Evolutionary conservation across 2,329 filamentous ascomycete genomes (phyloP).

Genomic region (Diaporthe vaccinii): DNA sequence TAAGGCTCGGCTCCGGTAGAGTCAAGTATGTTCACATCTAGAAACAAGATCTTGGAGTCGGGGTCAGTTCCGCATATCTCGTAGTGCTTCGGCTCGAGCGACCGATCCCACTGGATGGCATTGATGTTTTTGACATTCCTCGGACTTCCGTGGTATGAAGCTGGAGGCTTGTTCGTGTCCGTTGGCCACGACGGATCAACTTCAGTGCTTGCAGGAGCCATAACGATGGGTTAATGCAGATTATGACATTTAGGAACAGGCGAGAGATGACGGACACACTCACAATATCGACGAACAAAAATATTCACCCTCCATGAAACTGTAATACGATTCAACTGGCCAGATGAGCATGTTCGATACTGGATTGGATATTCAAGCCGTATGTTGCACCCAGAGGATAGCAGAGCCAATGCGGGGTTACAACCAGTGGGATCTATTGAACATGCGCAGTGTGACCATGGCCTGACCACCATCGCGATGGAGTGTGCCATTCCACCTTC

Average conservation of each 20-base stretch:
- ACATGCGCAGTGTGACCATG: background rate
- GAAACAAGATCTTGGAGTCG: constrained; percentile 47
- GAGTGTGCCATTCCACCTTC: background rate
- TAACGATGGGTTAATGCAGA: background rate
- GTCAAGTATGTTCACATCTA: constrained; percentile 50
- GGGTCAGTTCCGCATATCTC: constrained; percentile 35
- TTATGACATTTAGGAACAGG: background rate
- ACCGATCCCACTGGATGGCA: constrained; percentile 30
- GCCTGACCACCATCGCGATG: background rate
- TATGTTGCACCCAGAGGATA: background rate
- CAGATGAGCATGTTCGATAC: background rate
- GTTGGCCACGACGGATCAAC: background rate
- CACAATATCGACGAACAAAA: background rate
- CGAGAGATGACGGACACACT: background rate
- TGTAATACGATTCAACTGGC: too few species aligned
- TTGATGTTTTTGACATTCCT: constrained; percentile 4
- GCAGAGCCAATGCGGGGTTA: background rate
- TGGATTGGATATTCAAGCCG: background rate
- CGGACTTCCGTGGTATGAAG: background rate
- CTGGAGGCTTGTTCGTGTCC: background rate
- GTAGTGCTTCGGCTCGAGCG: constrained; percentile 36
- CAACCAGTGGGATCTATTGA: background rate
- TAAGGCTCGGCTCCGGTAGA: constrained; percentile 49
- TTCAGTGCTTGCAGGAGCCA: background rate
- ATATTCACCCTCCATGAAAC: background rate